Conservation (phyloP, 306 rosid species). For the Fragaria nilgerrensis region DNA sequence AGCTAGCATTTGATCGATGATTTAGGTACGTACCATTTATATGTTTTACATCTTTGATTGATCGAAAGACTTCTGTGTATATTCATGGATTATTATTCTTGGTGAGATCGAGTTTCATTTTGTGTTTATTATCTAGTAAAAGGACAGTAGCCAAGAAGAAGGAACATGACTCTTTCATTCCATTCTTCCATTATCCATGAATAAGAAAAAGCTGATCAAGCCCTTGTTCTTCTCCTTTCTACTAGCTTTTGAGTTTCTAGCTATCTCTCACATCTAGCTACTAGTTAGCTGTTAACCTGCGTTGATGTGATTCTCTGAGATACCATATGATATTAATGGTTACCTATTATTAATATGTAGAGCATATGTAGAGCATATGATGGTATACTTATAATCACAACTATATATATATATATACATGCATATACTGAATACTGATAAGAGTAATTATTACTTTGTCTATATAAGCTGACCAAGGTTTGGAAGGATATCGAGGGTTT, state of each 20-base stretch:
- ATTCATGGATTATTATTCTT: conserved; percentile 33
- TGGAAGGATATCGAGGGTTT: neutral
- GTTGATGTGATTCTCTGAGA: conserved; percentile 1
- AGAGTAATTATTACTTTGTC: neutral
- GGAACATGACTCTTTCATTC: neutral
- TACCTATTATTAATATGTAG: neutral
- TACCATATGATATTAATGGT: neutral
- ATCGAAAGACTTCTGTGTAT: conserved; percentile 37
- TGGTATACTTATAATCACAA: neutral
- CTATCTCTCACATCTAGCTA: neutral
- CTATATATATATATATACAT: neutral
- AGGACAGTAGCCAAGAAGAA: conserved; percentile 6
- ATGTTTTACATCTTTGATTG: conserved; percentile 29
- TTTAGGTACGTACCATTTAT: conserved; percentile 10
- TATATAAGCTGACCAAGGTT: conserved; percentile 1
- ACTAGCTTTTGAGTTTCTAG: neutral
- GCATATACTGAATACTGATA: neutral
- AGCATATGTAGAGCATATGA: neutral
- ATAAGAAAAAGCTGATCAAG: conserved; percentile 2
- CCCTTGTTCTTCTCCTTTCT: neutral
- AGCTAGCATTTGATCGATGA: neutral
- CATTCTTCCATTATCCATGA: conserved; percentile 2
- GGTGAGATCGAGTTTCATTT: conserved; percentile 35
- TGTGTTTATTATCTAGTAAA: neutral
- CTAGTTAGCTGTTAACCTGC: neutral